Percentiles rank a stretch among this genome's conserved stretches.
Evolutionary conservation across 192 early-diverging fungal genomes (phyloP).

Genomic region (Coemansia sp.): DNA sequence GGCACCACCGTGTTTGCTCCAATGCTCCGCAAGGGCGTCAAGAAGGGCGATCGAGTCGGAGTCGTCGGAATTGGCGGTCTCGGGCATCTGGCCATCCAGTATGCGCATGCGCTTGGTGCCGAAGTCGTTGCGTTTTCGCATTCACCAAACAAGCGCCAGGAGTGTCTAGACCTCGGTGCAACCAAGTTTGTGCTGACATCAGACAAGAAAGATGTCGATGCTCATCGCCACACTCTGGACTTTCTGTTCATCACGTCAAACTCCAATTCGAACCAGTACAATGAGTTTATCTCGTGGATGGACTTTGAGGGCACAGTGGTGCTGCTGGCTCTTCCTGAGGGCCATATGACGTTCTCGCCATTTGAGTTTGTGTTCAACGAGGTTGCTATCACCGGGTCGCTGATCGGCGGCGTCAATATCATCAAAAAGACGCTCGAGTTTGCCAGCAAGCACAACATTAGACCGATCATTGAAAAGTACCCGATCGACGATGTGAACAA

Average conservation of each 20-base stretch:
- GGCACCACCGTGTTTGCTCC: constrained; percentile 76
- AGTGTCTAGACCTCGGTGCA: constrained; percentile 59
- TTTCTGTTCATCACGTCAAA: constrained; percentile 41
- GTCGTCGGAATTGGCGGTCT: constrained; percentile 81
- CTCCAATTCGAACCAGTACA: constrained; percentile 49
- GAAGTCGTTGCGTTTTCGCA: constrained; percentile 61
- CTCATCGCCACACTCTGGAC: constrained; percentile 23
- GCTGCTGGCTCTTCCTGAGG: constrained; percentile 67
- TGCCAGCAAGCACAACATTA: constrained; percentile 62
- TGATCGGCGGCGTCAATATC: constrained; percentile 62
- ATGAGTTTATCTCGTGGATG: constrained; percentile 50
- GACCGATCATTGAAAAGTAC: constrained; percentile 64
- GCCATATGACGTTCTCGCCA: constrained; percentile 50
- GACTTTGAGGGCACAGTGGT: constrained; percentile 62
- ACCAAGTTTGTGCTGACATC: constrained; percentile 52
- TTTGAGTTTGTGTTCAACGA: constrained; percentile 51
- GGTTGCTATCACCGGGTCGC: constrained; percentile 62
- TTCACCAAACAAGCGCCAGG: constrained; percentile 58
- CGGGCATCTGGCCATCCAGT: constrained; percentile 72
- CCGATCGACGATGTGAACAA: constrained; percentile 64
- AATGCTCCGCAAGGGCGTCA: constrained; percentile 61
- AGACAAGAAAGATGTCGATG: constrained; percentile 29
- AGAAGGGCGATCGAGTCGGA: constrained; percentile 64
- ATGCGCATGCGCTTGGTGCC: constrained; percentile 54
- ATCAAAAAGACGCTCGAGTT: constrained; percentile 68